Base-by-base conservation (phyloP, 257 asterid species). In the Coffea eugenioides region DNA sequence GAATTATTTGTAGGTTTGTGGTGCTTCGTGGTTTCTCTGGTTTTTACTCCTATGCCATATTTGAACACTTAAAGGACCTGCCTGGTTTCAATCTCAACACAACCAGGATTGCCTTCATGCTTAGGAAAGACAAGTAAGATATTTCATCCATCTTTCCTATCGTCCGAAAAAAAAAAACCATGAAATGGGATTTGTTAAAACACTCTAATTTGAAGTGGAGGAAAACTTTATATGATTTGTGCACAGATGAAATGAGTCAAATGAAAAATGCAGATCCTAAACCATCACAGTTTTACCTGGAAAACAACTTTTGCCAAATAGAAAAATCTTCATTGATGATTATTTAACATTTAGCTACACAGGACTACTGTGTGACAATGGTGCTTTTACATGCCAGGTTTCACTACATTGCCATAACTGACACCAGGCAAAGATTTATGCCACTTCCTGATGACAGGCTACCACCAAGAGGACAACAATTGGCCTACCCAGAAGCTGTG, bases 61-160 rank as follows among this genome's bases (percentile, higher is more conserved):
- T 87, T 46, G 97, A 94, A 70, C 97, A 89, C 77, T 79, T 73
- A 41, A 84, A 86, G 68, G 94, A 85, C 3, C 85, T 76, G 84
- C 98, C 97, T 73, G 97, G 90, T 83, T 92, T 92, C 88, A 71
- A 91, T 85, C 90, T 94, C 43, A 88, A 91, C 75, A 87, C 89
- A 23, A 89, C 97, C 71, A 89, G 98, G 87, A 91, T 94, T n/a
- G 97, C 97, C 0, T 92, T 92, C 87, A 92, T 84, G 97, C 97
- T 94, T 81, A 90, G 85, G 13, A 91, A 89, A 81, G 96, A 92
- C 88, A 91, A 85, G 98, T 92, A 90, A 86, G 87, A 27, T 46
- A 54, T 36, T 45, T 59, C 20, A 45, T 56, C 64, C 61, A 25
- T 7, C 45, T 61, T 15, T 59, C 25, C 56, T 41, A n/a, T 41